Evolutionary conservation across 2,329 filamentous ascomycete genomes (phyloP).

Genomic region (Xylariaceae sp.): DNA sequence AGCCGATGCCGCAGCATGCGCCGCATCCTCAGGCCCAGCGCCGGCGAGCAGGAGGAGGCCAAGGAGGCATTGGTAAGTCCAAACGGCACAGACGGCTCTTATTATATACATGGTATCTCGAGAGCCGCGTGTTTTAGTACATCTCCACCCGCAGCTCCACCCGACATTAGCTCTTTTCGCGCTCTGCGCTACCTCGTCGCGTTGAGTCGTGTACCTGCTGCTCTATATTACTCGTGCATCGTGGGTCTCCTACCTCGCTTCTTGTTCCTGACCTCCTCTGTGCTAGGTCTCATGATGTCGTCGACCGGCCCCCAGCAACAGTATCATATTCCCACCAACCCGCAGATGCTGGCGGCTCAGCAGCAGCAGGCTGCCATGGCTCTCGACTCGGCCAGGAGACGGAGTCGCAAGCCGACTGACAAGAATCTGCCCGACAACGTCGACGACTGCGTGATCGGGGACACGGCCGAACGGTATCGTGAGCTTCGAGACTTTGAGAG

Average conservation of each 20-base stretch:
- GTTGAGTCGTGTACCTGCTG: not conserved
- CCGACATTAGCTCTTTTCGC: slow-evolving; percentile 1
- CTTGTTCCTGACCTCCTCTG: slow-evolving; percentile 10
- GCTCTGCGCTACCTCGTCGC: not conserved
- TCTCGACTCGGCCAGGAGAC: slow-evolving; percentile 64
- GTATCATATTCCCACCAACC: slow-evolving; percentile 37
- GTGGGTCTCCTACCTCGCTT: slow-evolving; percentile 4
- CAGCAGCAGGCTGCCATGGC: slow-evolving; percentile 43
- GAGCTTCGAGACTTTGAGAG: slow-evolving; percentile 81
- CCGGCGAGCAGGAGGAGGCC: too few relatives aligned
- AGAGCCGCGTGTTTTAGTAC: too few relatives aligned
- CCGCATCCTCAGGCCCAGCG: slow-evolving; percentile 41
- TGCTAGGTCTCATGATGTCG: slow-evolving; percentile 51
- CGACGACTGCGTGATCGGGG: slow-evolving; percentile 73
- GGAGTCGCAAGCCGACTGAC: slow-evolving; percentile 85
- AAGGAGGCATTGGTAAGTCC: slow-evolving; percentile 44
- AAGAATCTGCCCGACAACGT: slow-evolving; percentile 89
- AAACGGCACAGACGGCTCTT: too few relatives aligned
- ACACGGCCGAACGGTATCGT: slow-evolving; percentile 75
- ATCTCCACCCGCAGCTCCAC: not conserved
- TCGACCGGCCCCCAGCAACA: slow-evolving; percentile 43
- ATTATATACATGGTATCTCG: too few relatives aligned
- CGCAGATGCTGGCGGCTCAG: slow-evolving; percentile 44
- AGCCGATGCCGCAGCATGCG: slow-evolving; percentile 41
- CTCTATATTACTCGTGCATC: not conserved